A percentile compares a stretch with the other conserved stretches of the same genome.
These are phyloP conservation scores for Mucor circinelloides DNA, from an alignment of 371 early-diverging fungal genomes.

Conservation along the genomic window DNA sequence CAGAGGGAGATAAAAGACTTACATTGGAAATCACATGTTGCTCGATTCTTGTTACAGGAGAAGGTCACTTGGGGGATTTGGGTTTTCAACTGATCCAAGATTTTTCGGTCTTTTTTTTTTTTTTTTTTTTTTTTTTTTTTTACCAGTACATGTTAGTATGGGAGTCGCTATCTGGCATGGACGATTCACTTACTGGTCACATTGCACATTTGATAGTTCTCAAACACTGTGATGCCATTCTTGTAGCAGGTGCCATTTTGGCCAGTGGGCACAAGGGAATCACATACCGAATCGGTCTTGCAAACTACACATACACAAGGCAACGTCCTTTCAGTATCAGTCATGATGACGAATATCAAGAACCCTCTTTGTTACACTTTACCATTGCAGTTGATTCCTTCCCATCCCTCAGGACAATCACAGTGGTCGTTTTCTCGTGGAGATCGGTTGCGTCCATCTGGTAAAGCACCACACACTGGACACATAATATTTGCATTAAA, in stretches of 20 bases:
- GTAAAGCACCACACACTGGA: slow-evolving; percentile 67
- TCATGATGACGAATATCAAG: not conserved
- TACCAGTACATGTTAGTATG: not conserved
- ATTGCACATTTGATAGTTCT: slow-evolving; percentile 85
- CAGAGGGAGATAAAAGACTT: slow-evolving; percentile 13
- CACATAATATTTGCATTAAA: not conserved
- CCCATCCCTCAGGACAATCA: slow-evolving; percentile 87
- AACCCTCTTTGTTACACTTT: slow-evolving; percentile 13
- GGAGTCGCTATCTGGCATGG: no score
- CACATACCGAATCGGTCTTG: slow-evolving; percentile 72
- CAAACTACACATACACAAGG: slow-evolving; percentile 62
- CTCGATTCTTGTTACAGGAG: slow-evolving; percentile 56
- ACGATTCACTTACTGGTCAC: slow-evolving; percentile 74
- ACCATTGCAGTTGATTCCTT: slow-evolving; percentile 92
- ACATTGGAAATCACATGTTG: slow-evolving; percentile 72
- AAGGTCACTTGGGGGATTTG: slow-evolving; percentile 73
- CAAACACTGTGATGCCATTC: slow-evolving; percentile 75
- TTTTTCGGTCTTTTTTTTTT: slow-evolving; percentile 58
- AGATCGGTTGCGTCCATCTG: slow-evolving; percentile 66
- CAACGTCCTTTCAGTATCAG: not conserved
- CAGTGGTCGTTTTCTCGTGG: slow-evolving; percentile 65
- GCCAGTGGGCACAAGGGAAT: slow-evolving; percentile 72
- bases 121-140: no score
- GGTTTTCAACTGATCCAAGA: slow-evolving; percentile 65
- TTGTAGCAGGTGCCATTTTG: slow-evolving; percentile 85